Evolutionary conservation across 2,329 filamentous ascomycete genomes (phyloP).

Genomic region (Cryphonectria carpinicola): DNA sequence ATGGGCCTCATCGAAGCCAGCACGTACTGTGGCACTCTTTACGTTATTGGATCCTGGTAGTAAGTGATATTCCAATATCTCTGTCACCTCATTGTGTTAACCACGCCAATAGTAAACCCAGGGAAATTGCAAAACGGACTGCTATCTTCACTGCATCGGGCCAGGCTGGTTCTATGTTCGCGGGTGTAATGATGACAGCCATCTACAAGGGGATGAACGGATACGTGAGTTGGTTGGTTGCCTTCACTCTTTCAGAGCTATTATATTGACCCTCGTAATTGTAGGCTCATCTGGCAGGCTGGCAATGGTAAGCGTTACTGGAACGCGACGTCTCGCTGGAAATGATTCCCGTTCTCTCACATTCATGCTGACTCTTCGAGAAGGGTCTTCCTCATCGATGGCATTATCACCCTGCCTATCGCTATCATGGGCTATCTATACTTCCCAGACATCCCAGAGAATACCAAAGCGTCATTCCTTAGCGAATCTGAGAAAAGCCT

Average conservation of each 20-base stretch:
- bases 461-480: slow-evolving; percentile 45
- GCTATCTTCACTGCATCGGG: slow-evolving; percentile 58
- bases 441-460: slow-evolving; percentile 48
- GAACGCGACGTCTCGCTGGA: background rate
- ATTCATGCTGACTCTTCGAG: background rate
- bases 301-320: slow-evolving; percentile 42
- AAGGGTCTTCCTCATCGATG: slow-evolving; percentile 36
- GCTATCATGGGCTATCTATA: slow-evolving; percentile 49
- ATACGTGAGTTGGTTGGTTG: background rate
- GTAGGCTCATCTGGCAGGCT: slow-evolving; percentile 46
- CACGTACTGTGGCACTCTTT: slow-evolving; percentile 53
- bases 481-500: slow-evolving; percentile 35
- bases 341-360: background rate
- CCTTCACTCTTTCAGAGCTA: background rate
- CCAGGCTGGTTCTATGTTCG: slow-evolving; percentile 57
- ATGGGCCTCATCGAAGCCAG: slow-evolving; percentile 51
- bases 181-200: slow-evolving; percentile 58
- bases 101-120: slow-evolving; percentile 42
- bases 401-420: slow-evolving; percentile 52
- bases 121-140: slow-evolving; percentile 55
- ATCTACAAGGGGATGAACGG: slow-evolving; percentile 44
- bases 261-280: background rate
- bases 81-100: background rate
- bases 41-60: slow-evolving; percentile 58
- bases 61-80: background rate